These are phyloP conservation scores for Chaetomiaceae sp. DNA, from an alignment of 2,329 filamentous ascomycete genomes.

Conservation along the genomic window DNA sequence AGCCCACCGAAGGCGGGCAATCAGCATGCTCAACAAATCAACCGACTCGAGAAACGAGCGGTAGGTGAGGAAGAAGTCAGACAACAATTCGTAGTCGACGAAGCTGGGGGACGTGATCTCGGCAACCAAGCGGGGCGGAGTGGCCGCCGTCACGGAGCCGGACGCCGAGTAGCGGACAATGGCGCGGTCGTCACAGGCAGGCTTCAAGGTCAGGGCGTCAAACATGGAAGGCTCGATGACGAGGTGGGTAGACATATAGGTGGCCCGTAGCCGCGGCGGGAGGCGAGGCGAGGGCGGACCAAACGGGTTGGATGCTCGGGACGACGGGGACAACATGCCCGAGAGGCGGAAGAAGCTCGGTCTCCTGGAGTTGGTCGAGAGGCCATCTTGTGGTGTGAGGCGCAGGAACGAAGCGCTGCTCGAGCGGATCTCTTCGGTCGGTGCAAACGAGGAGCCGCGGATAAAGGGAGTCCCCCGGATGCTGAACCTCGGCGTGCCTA, in stretches of 20 bases:
- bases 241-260: slow-evolving; percentile 45
- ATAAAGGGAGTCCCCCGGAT: slow-evolving; percentile 69
- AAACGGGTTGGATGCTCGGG: slow-evolving; percentile 27
- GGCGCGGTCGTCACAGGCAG: slow-evolving; percentile 68
- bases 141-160: slow-evolving; percentile 79
- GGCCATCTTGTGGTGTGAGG: slow-evolving; percentile 33
- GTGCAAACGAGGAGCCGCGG: slow-evolving; percentile 74
- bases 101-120: slow-evolving; percentile 96
- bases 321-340: slow-evolving; percentile 30
- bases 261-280: slow-evolving; percentile 40
- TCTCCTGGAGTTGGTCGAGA: slow-evolving; percentile 32
- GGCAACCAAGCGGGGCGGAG: slow-evolving; percentile 82
- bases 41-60: slow-evolving; percentile 75
- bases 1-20: slow-evolving; percentile 84
- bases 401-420: slow-evolving; percentile 52
- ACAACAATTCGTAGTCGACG: slow-evolving; percentile 93
- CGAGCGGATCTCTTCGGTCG: slow-evolving; percentile 65
- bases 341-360: slow-evolving; percentile 37
- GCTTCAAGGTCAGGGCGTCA: slow-evolving; percentile 72
- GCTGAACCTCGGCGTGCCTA: slow-evolving; percentile 79
- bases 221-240: slow-evolving; percentile 72
- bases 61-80: slow-evolving; percentile 96
- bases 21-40: slow-evolving; percentile 75
- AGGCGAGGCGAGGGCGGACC: slow-evolving; percentile 36
- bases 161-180: slow-evolving; percentile 76